phyloP scores from a whole-genome alignment of 164 flowering plant genomes.

The Chimonanthus praecox region DNA sequence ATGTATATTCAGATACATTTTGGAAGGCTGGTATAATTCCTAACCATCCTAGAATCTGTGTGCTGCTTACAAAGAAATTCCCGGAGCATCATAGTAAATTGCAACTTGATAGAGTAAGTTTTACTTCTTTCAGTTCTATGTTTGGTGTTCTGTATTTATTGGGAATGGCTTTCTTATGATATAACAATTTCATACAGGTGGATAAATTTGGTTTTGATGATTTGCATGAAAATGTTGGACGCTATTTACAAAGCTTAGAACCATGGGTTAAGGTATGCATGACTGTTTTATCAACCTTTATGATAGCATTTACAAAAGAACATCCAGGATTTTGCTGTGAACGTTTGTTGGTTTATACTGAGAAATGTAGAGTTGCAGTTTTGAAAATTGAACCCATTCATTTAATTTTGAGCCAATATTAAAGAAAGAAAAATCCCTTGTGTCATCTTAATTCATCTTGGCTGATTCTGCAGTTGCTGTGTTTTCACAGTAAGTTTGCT shows the following conservation, averaged over 20 bases:
- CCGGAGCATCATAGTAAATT: conserved; percentile 88
- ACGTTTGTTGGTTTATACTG: background rate
- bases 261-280: conserved; percentile 82
- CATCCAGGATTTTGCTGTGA: background rate
- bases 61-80: conserved; percentile 72
- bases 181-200: conserved; percentile 38
- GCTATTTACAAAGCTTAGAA: conserved; percentile 78
- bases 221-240: conserved; percentile 69
- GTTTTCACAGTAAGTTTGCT: too few species aligned
- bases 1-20: conserved; percentile 67
- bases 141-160: background rate
- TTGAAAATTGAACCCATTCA: background rate
- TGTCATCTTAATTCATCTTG: too few species aligned
- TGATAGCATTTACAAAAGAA: background rate
- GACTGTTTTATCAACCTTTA: background rate
- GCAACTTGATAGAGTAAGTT: conserved; percentile 82
- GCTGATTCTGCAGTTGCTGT: too few species aligned
- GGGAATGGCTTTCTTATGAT: conserved; percentile 2
- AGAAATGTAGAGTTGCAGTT: background rate
- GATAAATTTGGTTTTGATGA: conserved; percentile 82
- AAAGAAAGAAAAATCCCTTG: too few species aligned
- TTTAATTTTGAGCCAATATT: too few species aligned
- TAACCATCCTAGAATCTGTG: conserved; percentile 68
- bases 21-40: conserved; percentile 93
- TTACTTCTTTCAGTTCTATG: background rate